Conservation (phyloP, 2,329 filamentous ascomycete genomes). For the Xylariaceae sp. region DNA sequence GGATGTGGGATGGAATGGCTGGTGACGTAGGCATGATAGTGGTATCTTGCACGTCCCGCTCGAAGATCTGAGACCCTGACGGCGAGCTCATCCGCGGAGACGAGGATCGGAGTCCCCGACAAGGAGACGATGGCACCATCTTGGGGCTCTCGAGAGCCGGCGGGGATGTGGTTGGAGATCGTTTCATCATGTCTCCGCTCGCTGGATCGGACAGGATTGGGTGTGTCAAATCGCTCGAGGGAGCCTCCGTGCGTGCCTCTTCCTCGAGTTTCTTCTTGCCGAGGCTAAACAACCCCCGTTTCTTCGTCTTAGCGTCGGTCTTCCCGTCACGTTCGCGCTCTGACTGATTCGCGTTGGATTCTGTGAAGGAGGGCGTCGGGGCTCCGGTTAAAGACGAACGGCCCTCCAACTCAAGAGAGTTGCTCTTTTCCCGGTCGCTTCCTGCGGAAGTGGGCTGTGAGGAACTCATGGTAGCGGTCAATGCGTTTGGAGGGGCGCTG, state of each 20-base stretch:
- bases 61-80: slow-evolving; percentile 78
- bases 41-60: slow-evolving; percentile 87
- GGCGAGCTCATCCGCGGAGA: slow-evolving; percentile 75
- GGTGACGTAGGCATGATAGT: slow-evolving; percentile 66
- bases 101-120: slow-evolving; percentile 57
- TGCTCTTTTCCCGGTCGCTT: slow-evolving; percentile 24
- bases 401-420: slow-evolving; percentile 8
- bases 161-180: slow-evolving; percentile 40
- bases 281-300: slow-evolving; percentile 55
- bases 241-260: slow-evolving; percentile 33
- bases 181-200: slow-evolving; percentile 34
- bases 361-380: slow-evolving; percentile 32
- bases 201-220: slow-evolving; percentile 32
- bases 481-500: slow-evolving; percentile 6
- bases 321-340: slow-evolving; percentile 29
- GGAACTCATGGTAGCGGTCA: slow-evolving; percentile 28
- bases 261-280: slow-evolving; percentile 56
- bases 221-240: slow-evolving; percentile 30
- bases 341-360: slow-evolving; percentile 25
- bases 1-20: slow-evolving; percentile 88
- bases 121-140: slow-evolving; percentile 57
- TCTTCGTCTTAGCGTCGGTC: slow-evolving; percentile 42
- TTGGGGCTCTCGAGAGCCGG: slow-evolving; percentile 40
- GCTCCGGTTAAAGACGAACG: slow-evolving; percentile 28
- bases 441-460: slow-evolving; percentile 31